Evolutionary conservation across 2,329 filamentous ascomycete genomes (phyloP), one percentile per base, ranked within the genome.

Genomic region (Coniosporium tulheliwenetii): DNA sequence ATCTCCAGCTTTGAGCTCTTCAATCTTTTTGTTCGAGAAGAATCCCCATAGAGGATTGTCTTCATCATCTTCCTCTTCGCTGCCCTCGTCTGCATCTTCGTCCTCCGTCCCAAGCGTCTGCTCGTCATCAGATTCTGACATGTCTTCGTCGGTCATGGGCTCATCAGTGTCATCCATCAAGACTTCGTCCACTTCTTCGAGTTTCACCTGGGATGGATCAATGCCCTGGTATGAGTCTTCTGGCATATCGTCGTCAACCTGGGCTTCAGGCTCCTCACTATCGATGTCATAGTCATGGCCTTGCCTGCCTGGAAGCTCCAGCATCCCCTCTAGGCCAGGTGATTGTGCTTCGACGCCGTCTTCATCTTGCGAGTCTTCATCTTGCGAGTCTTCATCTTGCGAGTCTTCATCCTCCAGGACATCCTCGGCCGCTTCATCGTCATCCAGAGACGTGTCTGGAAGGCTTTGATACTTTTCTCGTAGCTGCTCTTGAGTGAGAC

Each of bases 391-490:
- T 29, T 45, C 44, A 30, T 44, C 41, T n/a, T 8, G 4, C 13
- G 32, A 26, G 19, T 26, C 43, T 29, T 45, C 44, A 30, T 44
- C 41, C 12, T 8, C n/a, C n/a, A n/a, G n/a, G n/a, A n/a, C 32
- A 10, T 42, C 40, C 19, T 45, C 41, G 37, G 43, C 44, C 13
- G 39, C 45, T 14, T 39, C 39, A 15, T 43, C 48, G 5, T 45
- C 39, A 30, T 48, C 46, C 14, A 8, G 4, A 7, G 19, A 49
- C 7, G 58, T 45, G 13, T 66, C 66, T 0, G 77, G 76, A 5
- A 84, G 62, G 40, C 77, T 69, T 8, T 75, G 74, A 47, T 85
- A 85, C 54, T 85, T 85, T 33, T 69, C 68, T 19, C 68, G 71
- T 10, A 85, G 56, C 52, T 85, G 75, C 43, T 83, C 80, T 45